Percentiles rank a stretch among this genome's conserved stretches.
Conservation (phyloP, 306 rosid species). For the Lathyrus tuberosus region DNA sequence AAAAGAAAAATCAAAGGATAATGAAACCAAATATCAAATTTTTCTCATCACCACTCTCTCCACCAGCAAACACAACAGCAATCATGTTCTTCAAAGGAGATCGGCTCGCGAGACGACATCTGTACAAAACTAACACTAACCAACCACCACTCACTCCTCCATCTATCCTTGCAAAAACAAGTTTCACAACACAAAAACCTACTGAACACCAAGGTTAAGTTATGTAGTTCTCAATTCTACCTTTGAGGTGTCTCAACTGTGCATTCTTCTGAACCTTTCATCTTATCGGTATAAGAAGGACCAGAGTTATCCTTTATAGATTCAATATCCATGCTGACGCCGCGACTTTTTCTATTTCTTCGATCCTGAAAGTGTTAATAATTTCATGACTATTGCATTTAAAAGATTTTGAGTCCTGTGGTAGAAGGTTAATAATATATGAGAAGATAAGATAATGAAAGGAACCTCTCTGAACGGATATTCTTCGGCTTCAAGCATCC, state of each 20-base stretch:
- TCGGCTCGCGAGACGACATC: constrained; percentile 36
- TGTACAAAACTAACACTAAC: constrained; percentile 54
- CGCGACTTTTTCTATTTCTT: constrained; percentile 71
- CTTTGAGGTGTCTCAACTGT: constrained; percentile 48
- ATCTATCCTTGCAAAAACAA: background rate
- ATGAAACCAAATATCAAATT: constrained; percentile 36
- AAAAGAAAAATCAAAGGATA: constrained; percentile 36
- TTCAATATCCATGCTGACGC: constrained; percentile 76
- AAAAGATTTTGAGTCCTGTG: constrained; percentile 3
- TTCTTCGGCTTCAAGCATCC: constrained; percentile 95
- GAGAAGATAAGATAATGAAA: constrained; percentile 30
- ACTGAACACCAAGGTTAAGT: constrained; percentile 38
- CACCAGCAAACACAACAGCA: constrained; percentile 42
- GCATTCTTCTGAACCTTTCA: constrained; percentile 51
- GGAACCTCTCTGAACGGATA: constrained; percentile 86
- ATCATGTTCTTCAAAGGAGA: constrained; percentile 38
- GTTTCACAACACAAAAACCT: constrained; percentile 35
- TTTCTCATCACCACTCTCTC: constrained; percentile 42
- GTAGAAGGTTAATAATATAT: background rate
- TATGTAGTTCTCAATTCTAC: constrained; percentile 52
- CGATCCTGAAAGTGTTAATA: constrained; percentile 69
- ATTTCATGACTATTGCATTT: constrained; percentile 2
- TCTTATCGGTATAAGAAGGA: constrained; percentile 50
- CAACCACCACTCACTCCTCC: constrained; percentile 29
- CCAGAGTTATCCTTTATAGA: constrained; percentile 62